These are phyloP conservation scores for Populus euphratica DNA, from an alignment of 345 rosid species.

Conservation along the genomic window DNA sequence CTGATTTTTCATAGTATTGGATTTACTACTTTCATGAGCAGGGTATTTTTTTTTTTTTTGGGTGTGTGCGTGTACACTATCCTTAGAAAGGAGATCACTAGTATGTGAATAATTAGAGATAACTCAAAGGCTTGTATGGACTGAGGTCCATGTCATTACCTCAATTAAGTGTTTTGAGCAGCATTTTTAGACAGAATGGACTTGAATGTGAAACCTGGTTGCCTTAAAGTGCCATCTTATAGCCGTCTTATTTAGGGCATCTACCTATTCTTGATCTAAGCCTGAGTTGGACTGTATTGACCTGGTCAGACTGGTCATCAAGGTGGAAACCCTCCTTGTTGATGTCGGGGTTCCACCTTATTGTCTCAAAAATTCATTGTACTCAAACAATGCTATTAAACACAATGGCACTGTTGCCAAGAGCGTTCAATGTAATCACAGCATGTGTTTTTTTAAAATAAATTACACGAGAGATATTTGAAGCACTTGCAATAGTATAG, in stretches of 20 bases:
- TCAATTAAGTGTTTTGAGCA: not conserved
- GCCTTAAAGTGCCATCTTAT: not conserved
- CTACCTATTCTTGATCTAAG: not conserved
- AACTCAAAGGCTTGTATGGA: not conserved
- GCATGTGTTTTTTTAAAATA: not conserved
- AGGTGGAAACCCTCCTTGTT: not conserved
- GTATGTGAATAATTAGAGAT: not conserved
- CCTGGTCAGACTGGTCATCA: not conserved
- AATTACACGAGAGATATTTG: not conserved
- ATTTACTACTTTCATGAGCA: not conserved
- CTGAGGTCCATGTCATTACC: not conserved
- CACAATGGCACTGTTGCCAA: not conserved
- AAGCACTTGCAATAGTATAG: not conserved
- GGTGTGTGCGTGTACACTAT: not conserved
- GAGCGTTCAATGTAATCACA: not conserved
- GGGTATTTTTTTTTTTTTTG: too few relatives aligned
- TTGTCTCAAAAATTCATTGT: not conserved
- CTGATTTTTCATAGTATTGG: constrained; percentile 3
- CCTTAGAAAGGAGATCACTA: not conserved
- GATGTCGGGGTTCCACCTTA: not conserved
- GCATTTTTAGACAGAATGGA: not conserved
- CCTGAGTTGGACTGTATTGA: not conserved
- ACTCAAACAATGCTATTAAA: not conserved
- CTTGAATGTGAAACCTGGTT: not conserved
- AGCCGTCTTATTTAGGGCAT: not conserved